Percentiles rank a stretch among this genome's conserved stretches.
These are phyloP conservation scores for Phaeoacremonium minimum DNA, from an alignment of 2,329 filamentous ascomycete species.

Conservation along the genomic window DNA sequence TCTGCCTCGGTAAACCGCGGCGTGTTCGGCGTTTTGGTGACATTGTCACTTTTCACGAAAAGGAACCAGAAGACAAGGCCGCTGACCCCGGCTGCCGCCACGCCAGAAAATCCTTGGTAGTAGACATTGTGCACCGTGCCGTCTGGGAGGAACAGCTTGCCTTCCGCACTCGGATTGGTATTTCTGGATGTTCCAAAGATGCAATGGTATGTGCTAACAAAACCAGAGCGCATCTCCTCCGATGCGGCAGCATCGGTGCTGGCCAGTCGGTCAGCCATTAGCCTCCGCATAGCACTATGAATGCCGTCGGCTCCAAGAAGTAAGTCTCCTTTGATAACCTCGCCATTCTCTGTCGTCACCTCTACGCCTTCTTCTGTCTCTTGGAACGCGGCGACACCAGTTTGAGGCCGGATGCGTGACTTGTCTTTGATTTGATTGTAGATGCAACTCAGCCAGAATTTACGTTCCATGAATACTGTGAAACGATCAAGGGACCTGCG, in stretches of 20 bases:
- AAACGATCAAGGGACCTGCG: neutral
- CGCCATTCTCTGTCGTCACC: constrained; percentile 9
- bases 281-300: constrained; percentile 4
- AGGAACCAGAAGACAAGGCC: constrained; percentile 10
- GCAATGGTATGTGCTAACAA: constrained; percentile 3
- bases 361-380: constrained; percentile 10
- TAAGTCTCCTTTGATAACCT: constrained; percentile 10
- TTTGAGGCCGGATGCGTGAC: constrained; percentile 4
- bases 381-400: constrained; percentile 6
- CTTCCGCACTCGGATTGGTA: neutral
- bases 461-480: constrained; percentile 8
- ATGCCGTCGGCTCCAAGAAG: constrained; percentile 12
- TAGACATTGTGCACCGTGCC: constrained; percentile 8
- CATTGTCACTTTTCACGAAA: constrained; percentile 6
- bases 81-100: constrained; percentile 1
- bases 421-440: constrained; percentile 10
- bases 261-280: no score
- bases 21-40: constrained; percentile 5
- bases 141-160: constrained; percentile 1
- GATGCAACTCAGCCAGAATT: constrained; percentile 6
- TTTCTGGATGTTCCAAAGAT: constrained; percentile 8
- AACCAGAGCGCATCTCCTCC: neutral
- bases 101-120: constrained; percentile 6
- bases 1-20: constrained; percentile 9
- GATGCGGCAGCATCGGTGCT: no score